phyloP scores from a whole-genome alignment of 169 alveolate genomes.

The Condylostoma magnum region DNA sequence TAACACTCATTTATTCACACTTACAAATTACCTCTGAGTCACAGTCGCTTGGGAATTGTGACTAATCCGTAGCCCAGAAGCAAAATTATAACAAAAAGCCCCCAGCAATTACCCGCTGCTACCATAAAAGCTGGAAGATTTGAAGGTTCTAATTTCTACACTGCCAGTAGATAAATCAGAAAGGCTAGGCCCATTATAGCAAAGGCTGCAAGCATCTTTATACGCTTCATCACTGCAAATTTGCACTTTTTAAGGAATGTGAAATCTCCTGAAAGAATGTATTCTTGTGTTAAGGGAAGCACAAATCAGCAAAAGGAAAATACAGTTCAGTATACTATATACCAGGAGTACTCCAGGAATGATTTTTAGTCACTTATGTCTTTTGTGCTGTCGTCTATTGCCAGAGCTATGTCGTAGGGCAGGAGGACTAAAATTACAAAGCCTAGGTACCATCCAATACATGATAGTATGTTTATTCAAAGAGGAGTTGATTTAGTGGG shows the following conservation, averaged over 20 bases:
- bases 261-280: slow-evolving; percentile 25
- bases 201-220: neutral
- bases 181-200: neutral
- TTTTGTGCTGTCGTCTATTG: neutral
- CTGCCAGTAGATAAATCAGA: slow-evolving; percentile 3
- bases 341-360: slow-evolving; percentile 19
- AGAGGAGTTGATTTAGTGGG: neutral
- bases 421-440: neutral
- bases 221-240: neutral
- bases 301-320: slow-evolving; percentile 33
- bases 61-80: slow-evolving; percentile 61
- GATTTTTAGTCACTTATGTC: neutral
- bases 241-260: slow-evolving; percentile 3
- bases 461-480: neutral
- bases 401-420: slow-evolving; percentile 14
- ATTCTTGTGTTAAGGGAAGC: slow-evolving; percentile 25
- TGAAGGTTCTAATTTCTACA: neutral
- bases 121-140: slow-evolving; percentile 23
- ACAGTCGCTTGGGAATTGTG: slow-evolving; percentile 52
- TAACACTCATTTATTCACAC: slow-evolving; percentile 7
- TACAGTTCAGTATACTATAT: slow-evolving; percentile 15
- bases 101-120: slow-evolving; percentile 38
- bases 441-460: neutral
- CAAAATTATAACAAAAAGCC: slow-evolving; percentile 40
- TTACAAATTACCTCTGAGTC: slow-evolving; percentile 21